phyloP scores from a whole-genome alignment of 2,329 filamentous ascomycete genomes.

The Hymenoscyphus scutula region DNA sequence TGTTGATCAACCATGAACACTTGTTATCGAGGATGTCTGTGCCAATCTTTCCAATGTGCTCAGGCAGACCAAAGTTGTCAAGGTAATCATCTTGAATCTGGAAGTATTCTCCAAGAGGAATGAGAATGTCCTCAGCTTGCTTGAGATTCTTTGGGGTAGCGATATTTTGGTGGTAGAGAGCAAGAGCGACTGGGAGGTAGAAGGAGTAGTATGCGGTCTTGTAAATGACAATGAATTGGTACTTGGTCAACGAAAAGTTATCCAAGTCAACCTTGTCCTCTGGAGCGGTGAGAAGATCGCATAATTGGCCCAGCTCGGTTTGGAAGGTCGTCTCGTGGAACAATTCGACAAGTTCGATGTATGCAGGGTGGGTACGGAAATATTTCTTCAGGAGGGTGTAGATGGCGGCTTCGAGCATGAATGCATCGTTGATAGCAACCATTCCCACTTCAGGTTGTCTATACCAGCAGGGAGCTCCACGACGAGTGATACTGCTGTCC shows the following conservation, averaged over 20 bases:
- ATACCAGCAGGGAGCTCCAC: slow-evolving; percentile 96
- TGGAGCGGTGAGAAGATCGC: slow-evolving; percentile 91
- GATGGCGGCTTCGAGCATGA: slow-evolving; percentile 90
- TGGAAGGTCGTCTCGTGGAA: slow-evolving; percentile 95
- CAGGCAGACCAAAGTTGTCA: slow-evolving; percentile 92
- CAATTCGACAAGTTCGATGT: slow-evolving; percentile 88
- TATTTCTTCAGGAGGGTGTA: slow-evolving; percentile 91
- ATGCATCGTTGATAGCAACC: slow-evolving; percentile 97
- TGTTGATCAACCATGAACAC: slow-evolving; percentile 97
- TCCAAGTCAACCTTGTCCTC: slow-evolving; percentile 89
- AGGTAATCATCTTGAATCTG: slow-evolving; percentile 99
- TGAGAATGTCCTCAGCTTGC: slow-evolving; percentile 85
- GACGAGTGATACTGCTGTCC: slow-evolving; percentile 92
- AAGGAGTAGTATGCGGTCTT: slow-evolving; percentile 99
- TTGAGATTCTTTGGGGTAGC: slow-evolving; percentile 87
- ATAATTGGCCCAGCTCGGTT: slow-evolving; percentile 92
- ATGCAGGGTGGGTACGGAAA: slow-evolving; percentile 83
- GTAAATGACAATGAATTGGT: slow-evolving; percentile 98
- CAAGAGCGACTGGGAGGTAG: slow-evolving; percentile 92
- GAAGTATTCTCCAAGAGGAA: slow-evolving; percentile 98
- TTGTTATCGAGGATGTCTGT: slow-evolving; percentile 99
- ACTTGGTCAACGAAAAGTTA: slow-evolving; percentile 95
- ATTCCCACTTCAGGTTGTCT: slow-evolving; percentile 84
- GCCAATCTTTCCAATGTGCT: slow-evolving; percentile 95
- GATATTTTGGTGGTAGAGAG: slow-evolving; percentile 79